Conservation (phyloP, 2,329 filamentous ascomycete species). For the Parascedosporium putredinis region DNA sequence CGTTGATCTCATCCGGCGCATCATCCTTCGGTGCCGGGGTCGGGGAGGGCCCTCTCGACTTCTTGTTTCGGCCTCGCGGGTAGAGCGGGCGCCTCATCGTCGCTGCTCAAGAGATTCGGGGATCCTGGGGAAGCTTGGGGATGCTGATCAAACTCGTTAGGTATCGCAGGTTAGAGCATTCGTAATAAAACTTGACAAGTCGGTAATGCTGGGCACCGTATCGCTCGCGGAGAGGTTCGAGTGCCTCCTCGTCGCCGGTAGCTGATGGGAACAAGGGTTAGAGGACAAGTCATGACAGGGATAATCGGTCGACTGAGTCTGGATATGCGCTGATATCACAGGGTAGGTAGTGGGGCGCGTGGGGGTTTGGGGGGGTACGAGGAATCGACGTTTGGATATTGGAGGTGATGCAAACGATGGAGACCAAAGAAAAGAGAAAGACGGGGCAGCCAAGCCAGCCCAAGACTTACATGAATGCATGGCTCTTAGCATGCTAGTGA, state of each 20-base stretch:
- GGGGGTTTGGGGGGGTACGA: too few species aligned
- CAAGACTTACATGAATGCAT: constrained; percentile 81
- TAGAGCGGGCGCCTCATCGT: constrained; percentile 72
- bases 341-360: too few species aligned
- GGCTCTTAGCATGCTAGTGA: constrained; percentile 96
- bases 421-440: background rate
- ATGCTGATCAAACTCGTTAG: constrained; percentile 93
- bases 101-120: constrained; percentile 82
- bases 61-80: constrained; percentile 71
- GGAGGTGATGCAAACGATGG: too few species aligned
- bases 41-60: constrained; percentile 59
- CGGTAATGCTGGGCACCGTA: constrained; percentile 97
- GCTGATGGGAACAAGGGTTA: constrained; percentile 34
- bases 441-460: too few species aligned
- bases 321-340: too few species aligned
- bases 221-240: constrained; percentile 75
- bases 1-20: constrained; percentile 77
- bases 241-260: constrained; percentile 84
- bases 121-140: constrained; percentile 88
- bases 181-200: constrained; percentile 95
- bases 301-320: too few species aligned
- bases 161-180: constrained; percentile 95
- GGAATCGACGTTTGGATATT: too few species aligned
- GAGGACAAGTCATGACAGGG: constrained; percentile 9
- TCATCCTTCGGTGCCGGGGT: constrained; percentile 63